Percentiles rank a stretch among this genome's conserved stretches.
Conservation (phyloP, 2,329 filamentous ascomycete genomes). For the Sclerotinia subarctica region DNA sequence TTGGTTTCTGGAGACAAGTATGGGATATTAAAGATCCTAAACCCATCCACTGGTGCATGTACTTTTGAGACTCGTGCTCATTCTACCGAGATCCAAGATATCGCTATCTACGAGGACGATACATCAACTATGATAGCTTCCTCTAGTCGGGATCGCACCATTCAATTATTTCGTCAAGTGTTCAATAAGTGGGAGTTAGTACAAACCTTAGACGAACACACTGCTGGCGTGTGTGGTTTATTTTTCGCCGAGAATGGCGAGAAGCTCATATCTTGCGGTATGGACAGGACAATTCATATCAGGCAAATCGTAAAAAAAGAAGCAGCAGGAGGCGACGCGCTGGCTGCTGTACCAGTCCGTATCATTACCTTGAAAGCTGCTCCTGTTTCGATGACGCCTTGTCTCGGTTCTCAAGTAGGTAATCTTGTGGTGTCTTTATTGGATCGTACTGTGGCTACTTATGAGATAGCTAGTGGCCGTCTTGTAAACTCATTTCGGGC, state of each 20-base stretch:
- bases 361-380: conserved; percentile 82
- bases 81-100: conserved; percentile 76
- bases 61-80: conserved; percentile 80
- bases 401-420: conserved; percentile 52
- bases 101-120: conserved; percentile 66
- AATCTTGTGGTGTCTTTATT: conserved; percentile 57
- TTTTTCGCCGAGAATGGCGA: conserved; percentile 68
- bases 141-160: conserved; percentile 84
- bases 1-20: conserved; percentile 83
- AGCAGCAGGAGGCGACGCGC: conserved; percentile 53
- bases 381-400: conserved; percentile 77
- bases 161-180: conserved; percentile 74
- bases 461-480: conserved; percentile 65
- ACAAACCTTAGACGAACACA: conserved; percentile 89
- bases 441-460: conserved; percentile 59
- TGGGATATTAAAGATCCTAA: conserved; percentile 73
- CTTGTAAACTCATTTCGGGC: conserved; percentile 75
- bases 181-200: conserved; percentile 67
- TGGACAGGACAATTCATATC: conserved; percentile 82
- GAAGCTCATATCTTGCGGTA: conserved; percentile 76
- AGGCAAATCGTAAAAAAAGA: conserved; percentile 73
- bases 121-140: conserved; percentile 69
- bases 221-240: conserved; percentile 76
- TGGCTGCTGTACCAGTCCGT: conserved; percentile 74
- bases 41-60: conserved; percentile 57